phyloP scores from a whole-genome alignment of 176 grass and related monocot species.

The Tuctoria greenei region DNA sequence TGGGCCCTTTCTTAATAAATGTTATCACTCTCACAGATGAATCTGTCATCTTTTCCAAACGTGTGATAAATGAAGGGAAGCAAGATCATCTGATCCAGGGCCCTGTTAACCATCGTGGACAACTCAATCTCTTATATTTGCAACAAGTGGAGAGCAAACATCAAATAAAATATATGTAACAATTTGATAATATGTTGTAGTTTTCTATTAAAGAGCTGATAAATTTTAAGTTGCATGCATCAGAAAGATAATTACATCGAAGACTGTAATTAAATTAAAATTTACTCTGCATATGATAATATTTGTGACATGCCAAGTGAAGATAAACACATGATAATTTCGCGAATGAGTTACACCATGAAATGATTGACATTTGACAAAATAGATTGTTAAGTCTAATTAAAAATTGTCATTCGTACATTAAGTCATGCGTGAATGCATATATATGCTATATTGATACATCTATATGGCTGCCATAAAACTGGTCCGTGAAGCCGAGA shows the following conservation, averaged over 20 bases:
- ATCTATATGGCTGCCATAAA: conserved; percentile 28
- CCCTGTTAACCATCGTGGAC: background rate
- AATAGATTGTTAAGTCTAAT: background rate
- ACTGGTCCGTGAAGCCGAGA: conserved; percentile 70
- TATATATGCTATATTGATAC: conserved; percentile 14
- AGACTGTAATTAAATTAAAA: too few species aligned
- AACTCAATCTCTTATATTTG: background rate
- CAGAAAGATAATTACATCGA: too few species aligned
- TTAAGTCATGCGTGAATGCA: conserved; percentile 25
- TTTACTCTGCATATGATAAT: too few species aligned
- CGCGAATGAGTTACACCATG: background rate
- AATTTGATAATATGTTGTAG: background rate
- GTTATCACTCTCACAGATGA: background rate
- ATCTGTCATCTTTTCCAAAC: background rate
- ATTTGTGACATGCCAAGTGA: background rate
- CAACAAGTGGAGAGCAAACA: background rate
- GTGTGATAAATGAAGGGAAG: background rate
- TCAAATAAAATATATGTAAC: background rate
- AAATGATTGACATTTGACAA: background rate
- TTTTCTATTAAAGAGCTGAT: background rate
- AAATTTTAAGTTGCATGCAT: too few species aligned
- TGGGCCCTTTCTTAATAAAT: background rate
- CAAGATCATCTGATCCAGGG: background rate
- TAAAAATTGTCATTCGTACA: background rate
- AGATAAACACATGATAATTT: background rate